Evolutionary conservation across 1,284 basidiomycete genomes (phyloP).

Genomic region (Apiotrichum gracile): DNA sequence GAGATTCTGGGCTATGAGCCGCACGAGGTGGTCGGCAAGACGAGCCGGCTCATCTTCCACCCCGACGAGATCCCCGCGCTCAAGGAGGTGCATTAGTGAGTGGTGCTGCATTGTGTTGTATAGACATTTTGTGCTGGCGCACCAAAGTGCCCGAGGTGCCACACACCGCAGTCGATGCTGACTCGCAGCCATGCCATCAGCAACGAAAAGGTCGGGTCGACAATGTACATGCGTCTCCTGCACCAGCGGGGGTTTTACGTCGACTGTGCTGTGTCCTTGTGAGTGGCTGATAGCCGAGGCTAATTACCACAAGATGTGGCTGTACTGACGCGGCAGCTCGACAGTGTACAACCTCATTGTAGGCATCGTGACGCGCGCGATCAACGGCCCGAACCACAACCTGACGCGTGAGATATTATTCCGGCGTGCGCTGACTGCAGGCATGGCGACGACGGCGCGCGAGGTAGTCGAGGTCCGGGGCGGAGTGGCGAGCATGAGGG

Average conservation of each 20-base stretch:
- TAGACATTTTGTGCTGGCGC: too few species aligned
- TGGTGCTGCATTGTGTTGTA: not conserved
- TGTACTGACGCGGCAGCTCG: slow-evolving; percentile 11
- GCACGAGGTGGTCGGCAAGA: slow-evolving; percentile 28
- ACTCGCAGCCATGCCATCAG: slow-evolving; percentile 20
- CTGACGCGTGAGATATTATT: not conserved
- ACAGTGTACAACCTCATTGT: slow-evolving; percentile 23
- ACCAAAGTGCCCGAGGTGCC: not conserved
- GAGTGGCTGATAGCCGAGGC: slow-evolving; percentile 3
- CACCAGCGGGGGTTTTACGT: slow-evolving; percentile 35
- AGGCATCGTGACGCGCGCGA: slow-evolving; percentile 21
- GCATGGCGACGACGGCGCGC: slow-evolving; percentile 31
- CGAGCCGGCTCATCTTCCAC: slow-evolving; percentile 32
- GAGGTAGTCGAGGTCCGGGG: slow-evolving; percentile 33
- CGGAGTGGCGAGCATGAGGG: not conserved
- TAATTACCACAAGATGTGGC: not conserved
- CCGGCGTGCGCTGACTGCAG: not conserved
- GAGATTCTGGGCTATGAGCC: slow-evolving; percentile 38
- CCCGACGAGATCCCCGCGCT: slow-evolving; percentile 34
- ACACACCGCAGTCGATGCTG: not conserved
- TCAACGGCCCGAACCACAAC: slow-evolving; percentile 19
- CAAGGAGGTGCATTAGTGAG: slow-evolving; percentile 34
- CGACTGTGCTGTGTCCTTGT: slow-evolving; percentile 26
- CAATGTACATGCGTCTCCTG: slow-evolving; percentile 27
- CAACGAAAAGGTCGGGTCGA: slow-evolving; percentile 19